A percentile compares a stretch with the other conserved stretches of the same genome.
These are phyloP conservation scores for Phlebiopsis gigantea DNA, from an alignment of 768 basidiomycete species.

Conservation along the genomic window DNA sequence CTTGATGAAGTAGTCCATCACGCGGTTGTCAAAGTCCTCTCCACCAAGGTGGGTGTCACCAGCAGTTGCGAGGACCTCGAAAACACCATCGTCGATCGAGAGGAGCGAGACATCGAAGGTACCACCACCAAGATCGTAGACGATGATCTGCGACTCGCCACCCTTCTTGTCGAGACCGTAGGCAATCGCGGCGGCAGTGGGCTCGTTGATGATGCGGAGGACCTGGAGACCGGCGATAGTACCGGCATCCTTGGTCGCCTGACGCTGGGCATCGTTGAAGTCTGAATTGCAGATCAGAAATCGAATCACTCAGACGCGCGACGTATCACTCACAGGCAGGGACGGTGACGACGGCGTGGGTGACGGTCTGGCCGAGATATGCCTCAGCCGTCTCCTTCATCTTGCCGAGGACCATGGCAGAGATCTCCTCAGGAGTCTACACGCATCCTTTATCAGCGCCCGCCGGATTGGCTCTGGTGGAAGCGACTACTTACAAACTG, in stretches of 20 bases:
- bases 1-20: conserved; percentile 66
- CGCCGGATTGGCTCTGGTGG: background rate
- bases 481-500: conserved; percentile 62
- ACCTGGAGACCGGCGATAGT: conserved; percentile 40
- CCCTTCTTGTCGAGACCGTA: conserved; percentile 43
- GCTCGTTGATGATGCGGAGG: conserved; percentile 45
- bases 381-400: conserved; percentile 99
- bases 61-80: conserved; percentile 53
- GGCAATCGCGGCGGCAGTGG: conserved; percentile 44
- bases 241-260: conserved; percentile 85
- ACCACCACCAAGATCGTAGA: conserved; percentile 56
- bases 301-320: conserved; percentile 9
- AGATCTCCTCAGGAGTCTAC: conserved; percentile 90
- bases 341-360: conserved; percentile 90
- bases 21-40: conserved; percentile 54
- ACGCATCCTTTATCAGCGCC: background rate
- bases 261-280: conserved; percentile 99
- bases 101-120: conserved; percentile 55
- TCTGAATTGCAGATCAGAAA: conserved; percentile 35
- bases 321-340: conserved; percentile 69
- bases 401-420: conserved; percentile 91
- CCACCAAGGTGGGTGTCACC: conserved; percentile 56
- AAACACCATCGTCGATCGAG: conserved; percentile 56
- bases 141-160: conserved; percentile 47
- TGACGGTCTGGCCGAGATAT: conserved; percentile 93